Percentiles rank a stretch among this genome's conserved stretches.
These are phyloP conservation scores for Fusarium luffae DNA, from an alignment of 2,329 filamentous ascomycete genomes.

Conservation along the genomic window DNA sequence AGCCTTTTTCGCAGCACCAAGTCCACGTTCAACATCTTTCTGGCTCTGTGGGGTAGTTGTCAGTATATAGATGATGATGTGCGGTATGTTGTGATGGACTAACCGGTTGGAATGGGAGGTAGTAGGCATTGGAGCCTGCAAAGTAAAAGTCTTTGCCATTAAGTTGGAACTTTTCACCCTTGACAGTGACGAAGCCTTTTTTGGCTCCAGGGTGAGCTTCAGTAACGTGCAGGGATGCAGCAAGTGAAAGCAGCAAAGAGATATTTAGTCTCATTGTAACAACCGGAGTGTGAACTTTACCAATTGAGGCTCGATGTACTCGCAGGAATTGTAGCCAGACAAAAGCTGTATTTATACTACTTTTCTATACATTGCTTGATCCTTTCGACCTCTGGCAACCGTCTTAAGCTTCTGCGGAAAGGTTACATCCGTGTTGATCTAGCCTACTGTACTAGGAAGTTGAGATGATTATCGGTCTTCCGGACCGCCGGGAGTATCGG, in stretches of 20 bases:
- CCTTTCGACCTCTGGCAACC: not conserved
- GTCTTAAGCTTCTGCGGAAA: not conserved
- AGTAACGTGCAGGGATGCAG: not conserved
- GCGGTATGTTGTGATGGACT: not conserved
- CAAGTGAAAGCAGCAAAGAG: not conserved
- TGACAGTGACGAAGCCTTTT: constrained; percentile 45
- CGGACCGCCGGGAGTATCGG: not conserved
- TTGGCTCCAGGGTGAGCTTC: constrained; percentile 7
- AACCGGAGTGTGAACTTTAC: not conserved
- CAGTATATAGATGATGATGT: not conserved
- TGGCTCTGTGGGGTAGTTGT: constrained; percentile 54
- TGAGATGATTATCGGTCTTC: not conserved
- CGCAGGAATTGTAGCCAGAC: not conserved
- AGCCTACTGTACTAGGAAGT: not conserved
- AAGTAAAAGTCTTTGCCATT: constrained; percentile 60
- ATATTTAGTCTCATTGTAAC: constrained; percentile 1
- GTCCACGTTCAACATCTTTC: constrained; percentile 29
- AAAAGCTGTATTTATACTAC: not conserved
- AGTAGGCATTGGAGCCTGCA: constrained; percentile 67
- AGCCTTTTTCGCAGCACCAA: constrained; percentile 8
- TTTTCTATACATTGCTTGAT: not conserved
- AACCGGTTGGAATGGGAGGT: constrained; percentile 52
- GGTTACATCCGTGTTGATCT: constrained; percentile 1
- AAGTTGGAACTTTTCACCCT: constrained; percentile 50
- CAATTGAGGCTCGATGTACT: not conserved